Conservation (phyloP, 73 alveolate genomes). For the Symbiodinium pilosum region DNA sequence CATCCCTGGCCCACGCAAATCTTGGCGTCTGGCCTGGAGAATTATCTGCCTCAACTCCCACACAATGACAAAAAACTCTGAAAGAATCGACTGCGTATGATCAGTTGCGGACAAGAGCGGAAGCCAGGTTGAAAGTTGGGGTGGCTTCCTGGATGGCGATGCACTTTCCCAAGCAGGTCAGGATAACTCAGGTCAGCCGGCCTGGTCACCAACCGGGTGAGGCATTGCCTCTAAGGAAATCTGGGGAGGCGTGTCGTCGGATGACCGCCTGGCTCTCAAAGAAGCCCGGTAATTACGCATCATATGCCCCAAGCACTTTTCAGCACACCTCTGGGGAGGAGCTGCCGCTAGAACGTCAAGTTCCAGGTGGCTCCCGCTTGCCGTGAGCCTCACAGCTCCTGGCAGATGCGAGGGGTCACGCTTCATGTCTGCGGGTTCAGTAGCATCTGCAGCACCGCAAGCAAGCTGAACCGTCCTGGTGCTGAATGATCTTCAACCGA, state of each 20-base stretch:
- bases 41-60: not conserved
- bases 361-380: constrained; percentile 53
- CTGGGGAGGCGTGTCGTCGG: not conserved
- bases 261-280: not conserved
- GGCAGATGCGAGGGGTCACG: not conserved
- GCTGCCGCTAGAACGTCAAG: not conserved
- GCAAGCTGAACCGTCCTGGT: not conserved
- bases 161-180: not conserved
- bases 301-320: too few species aligned
- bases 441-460: not conserved
- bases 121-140: constrained; percentile 28
- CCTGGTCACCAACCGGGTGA: not conserved
- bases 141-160: constrained; percentile 44
- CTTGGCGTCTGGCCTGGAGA: not conserved
- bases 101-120: not conserved
- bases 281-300: not conserved
- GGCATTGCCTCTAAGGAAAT: not conserved
- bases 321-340: not conserved
- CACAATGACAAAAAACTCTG: too few species aligned
- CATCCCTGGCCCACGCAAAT: not conserved
- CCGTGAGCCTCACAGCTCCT: constrained; percentile 58
- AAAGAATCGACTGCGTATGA: too few species aligned
- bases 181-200: not conserved
- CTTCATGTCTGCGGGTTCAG: not conserved
- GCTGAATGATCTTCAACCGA: constrained; percentile 4